These are phyloP conservation scores for Trametes maxima DNA, from an alignment of 768 basidiomycete genomes.

Conservation along the genomic window DNA sequence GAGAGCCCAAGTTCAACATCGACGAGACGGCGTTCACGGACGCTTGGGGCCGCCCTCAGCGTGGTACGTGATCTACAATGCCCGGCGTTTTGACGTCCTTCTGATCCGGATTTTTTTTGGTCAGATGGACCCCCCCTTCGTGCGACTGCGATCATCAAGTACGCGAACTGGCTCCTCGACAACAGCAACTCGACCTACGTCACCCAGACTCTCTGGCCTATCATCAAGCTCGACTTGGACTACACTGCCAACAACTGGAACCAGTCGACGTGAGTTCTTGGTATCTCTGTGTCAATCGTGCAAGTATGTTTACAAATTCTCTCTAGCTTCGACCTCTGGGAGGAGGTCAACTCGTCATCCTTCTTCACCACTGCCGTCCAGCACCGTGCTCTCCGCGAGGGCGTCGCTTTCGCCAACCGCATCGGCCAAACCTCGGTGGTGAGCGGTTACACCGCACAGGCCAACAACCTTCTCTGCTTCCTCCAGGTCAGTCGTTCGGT, in stretches of 20 bases:
- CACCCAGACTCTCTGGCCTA: conserved; percentile 61
- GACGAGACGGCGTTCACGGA: conserved; percentile 54
- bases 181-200: conserved; percentile 55
- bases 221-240: conserved; percentile 73
- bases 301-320: not conserved
- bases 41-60: conserved; percentile 58
- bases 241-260: conserved; percentile 75
- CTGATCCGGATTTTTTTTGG: not conserved
- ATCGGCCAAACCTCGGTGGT: conserved; percentile 53
- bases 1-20: conserved; percentile 77
- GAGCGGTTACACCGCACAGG: conserved; percentile 55
- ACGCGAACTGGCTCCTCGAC: conserved; percentile 65
- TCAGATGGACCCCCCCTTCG: conserved; percentile 78
- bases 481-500: conserved; percentile 51
- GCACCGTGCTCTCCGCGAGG: conserved; percentile 72
- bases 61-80: conserved; percentile 42
- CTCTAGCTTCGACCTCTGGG: conserved; percentile 72
- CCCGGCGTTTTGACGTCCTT: no score
- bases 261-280: conserved; percentile 49
- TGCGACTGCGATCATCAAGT: conserved; percentile 67
- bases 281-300: not conserved
- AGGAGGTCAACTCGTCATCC: conserved; percentile 68
- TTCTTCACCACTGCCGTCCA: conserved; percentile 85
- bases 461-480: conserved; percentile 70
- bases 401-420: conserved; percentile 58